Percentiles rank a stretch among this genome's conserved stretches.
These are phyloP conservation scores for Xylariales sp. DNA, from an alignment of 2,329 filamentous ascomycete genomes.

Conservation along the genomic window DNA sequence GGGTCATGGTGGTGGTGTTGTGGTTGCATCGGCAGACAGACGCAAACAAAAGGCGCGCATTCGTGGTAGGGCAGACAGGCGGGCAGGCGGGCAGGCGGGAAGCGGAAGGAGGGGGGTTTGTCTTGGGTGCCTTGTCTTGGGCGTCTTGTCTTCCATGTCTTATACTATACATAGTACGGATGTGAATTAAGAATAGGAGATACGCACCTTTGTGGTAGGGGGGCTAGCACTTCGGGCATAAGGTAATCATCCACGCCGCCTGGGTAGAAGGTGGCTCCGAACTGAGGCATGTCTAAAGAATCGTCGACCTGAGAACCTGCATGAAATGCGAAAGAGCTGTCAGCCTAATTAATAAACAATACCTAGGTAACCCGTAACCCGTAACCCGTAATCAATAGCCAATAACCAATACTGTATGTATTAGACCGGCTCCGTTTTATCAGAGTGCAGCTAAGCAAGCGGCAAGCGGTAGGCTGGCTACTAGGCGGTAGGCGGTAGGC, in stretches of 20 bases:
- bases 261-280: constrained; percentile 69
- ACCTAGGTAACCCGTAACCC: too few relatives aligned
- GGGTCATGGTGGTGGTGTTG: constrained; percentile 2
- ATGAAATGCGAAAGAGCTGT: constrained; percentile 46
- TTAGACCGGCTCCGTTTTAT: constrained; percentile 28
- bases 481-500: neutral
- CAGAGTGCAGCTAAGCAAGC: constrained; percentile 31
- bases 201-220: constrained; percentile 67
- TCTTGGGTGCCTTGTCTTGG: constrained; percentile 1
- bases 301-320: constrained; percentile 49
- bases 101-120: too few relatives aligned
- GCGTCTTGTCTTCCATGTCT: constrained; percentile 13
- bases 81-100: constrained; percentile 3
- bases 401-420: constrained; percentile 28
- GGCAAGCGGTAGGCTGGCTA: constrained; percentile 22
- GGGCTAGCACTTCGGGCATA: constrained; percentile 70
- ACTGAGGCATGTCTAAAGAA: constrained; percentile 57
- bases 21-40: constrained; percentile 16
- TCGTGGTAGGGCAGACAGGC: neutral
- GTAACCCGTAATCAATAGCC: too few relatives aligned
- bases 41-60: constrained; percentile 18
- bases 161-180: constrained; percentile 15
- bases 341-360: constrained; percentile 39
- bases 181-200: constrained; percentile 9
- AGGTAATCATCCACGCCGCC: constrained; percentile 70